These are phyloP conservation scores for Cordyceps tenuipes DNA, from an alignment of 2,329 filamentous ascomycete genomes.

Conservation along the genomic window DNA sequence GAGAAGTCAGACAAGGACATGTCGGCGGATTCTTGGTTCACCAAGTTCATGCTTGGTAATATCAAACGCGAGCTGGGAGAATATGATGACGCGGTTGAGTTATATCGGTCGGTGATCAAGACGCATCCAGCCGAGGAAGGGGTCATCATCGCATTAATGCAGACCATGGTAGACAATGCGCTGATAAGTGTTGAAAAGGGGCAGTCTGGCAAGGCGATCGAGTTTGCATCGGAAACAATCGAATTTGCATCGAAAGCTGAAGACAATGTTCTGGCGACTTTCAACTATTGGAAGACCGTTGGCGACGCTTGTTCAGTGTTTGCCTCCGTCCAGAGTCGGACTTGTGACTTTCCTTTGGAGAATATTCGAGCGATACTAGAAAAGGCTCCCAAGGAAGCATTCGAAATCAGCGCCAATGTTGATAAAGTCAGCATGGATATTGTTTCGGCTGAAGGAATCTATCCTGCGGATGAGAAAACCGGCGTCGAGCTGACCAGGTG, in stretches of 20 bases:
- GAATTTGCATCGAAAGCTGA: conserved; percentile 56
- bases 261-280: conserved; percentile 56
- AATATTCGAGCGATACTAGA: conserved; percentile 52
- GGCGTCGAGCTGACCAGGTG: conserved; percentile 47
- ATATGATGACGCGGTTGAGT: conserved; percentile 69
- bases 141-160: conserved; percentile 77
- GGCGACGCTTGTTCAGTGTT: conserved; percentile 85
- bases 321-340: conserved; percentile 63
- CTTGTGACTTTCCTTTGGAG: conserved; percentile 52
- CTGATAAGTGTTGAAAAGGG: conserved; percentile 72
- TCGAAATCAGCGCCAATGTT: conserved; percentile 56
- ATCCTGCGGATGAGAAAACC: conserved; percentile 38
- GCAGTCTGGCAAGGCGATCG: conserved; percentile 73
- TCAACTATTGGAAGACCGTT: conserved; percentile 92
- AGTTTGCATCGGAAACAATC: conserved; percentile 62
- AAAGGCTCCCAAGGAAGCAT: conserved; percentile 42
- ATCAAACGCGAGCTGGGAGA: conserved; percentile 89
- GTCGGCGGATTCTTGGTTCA: conserved; percentile 77
- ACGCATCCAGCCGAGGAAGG: conserved; percentile 69
- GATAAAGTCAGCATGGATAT: conserved; percentile 52
- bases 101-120: conserved; percentile 66
- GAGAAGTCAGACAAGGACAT: conserved; percentile 42
- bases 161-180: conserved; percentile 77
- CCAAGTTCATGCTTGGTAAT: conserved; percentile 93
- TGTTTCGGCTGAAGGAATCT: conserved; percentile 35